A percentile compares a stretch with the other conserved stretches of the same genome.
These are phyloP conservation scores for Ceratocystiopsis sp. DNA, from an alignment of 2,329 filamentous ascomycete genomes.

Conservation along the genomic window DNA sequence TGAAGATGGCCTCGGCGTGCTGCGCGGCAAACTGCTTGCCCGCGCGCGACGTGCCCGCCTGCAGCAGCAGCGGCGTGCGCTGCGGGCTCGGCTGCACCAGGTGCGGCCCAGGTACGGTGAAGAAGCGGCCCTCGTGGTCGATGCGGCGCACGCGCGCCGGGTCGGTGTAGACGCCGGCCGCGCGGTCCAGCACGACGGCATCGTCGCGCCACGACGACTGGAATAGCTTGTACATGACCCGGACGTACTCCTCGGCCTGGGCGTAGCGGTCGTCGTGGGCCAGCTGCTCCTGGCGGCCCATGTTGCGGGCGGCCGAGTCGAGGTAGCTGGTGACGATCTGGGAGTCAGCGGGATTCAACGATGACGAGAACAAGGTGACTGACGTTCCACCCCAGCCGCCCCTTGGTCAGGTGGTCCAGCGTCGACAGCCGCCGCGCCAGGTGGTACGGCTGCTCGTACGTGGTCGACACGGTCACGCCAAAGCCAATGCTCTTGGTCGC, in stretches of 20 bases:
- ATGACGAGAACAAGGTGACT: no score
- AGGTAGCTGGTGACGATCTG: slow-evolving; percentile 11
- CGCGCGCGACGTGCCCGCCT: slow-evolving; percentile 11
- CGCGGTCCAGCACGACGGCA: slow-evolving; percentile 6
- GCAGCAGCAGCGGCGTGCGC: slow-evolving; percentile 11
- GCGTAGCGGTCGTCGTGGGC: slow-evolving; percentile 12
- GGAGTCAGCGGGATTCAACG: no score
- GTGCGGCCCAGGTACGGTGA: slow-evolving; percentile 13
- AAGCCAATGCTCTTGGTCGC: slow-evolving; percentile 9
- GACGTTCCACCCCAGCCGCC: slow-evolving; percentile 1
- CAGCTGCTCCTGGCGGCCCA: slow-evolving; percentile 7
- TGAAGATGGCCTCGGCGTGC: slow-evolving; percentile 13
- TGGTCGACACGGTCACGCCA: slow-evolving; percentile 8
- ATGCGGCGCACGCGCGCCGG: slow-evolving; percentile 6
- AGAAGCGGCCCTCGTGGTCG: slow-evolving; percentile 6
- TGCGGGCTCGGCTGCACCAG: slow-evolving; percentile 5
- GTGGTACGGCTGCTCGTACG: slow-evolving; percentile 9
- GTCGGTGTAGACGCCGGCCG: slow-evolving; percentile 3
- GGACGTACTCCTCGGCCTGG: slow-evolving; percentile 11
- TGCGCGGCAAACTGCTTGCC: slow-evolving; percentile 11
- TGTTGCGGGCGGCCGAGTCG: slow-evolving; percentile 8
- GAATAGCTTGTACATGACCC: slow-evolving; percentile 12
- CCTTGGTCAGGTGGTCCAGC: slow-evolving; percentile 9
- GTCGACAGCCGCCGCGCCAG: slow-evolving; percentile 7
- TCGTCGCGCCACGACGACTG: slow-evolving; percentile 8